Conservation (phyloP, 2,329 filamentous ascomycete species). For the Rhinocladiella similis region DNA sequence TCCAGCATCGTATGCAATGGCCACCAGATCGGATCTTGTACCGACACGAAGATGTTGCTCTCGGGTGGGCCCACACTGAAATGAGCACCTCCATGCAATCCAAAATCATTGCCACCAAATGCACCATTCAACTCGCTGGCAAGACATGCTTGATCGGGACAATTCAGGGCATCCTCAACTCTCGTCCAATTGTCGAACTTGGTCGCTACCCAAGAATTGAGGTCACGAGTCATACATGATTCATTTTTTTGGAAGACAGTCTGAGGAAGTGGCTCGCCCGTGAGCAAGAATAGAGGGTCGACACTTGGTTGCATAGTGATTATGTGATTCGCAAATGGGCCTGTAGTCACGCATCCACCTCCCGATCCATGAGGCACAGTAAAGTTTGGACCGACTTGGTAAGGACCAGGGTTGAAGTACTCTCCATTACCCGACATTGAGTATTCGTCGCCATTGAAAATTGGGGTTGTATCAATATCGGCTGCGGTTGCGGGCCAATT, state of each 20-base stretch:
- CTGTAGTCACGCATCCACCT: constrained; percentile 30
- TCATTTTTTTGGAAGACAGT: constrained; percentile 26
- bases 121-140: constrained; percentile 25
- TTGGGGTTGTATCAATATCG: constrained; percentile 32
- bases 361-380: constrained; percentile 30
- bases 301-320: constrained; percentile 27
- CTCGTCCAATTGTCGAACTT: constrained; percentile 26
- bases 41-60: constrained; percentile 27
- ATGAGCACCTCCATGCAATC: constrained; percentile 30
- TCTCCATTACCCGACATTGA: constrained; percentile 37
- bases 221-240: constrained; percentile 28
- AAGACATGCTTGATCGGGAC: constrained; percentile 18
- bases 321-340: constrained; percentile 30
- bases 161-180: constrained; percentile 18
- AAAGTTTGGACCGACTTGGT: constrained; percentile 20
- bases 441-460: constrained; percentile 40
- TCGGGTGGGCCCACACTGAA: constrained; percentile 28
- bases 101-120: constrained; percentile 26
- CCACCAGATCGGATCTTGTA: constrained; percentile 30
- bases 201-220: constrained; percentile 28
- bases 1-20: constrained; percentile 29
- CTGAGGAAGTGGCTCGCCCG: constrained; percentile 22
- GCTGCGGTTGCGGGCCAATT: constrained; percentile 37
- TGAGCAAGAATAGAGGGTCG: constrained; percentile 15
- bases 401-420: constrained; percentile 19